phyloP scores from a whole-genome alignment of 768 basidiomycete species.

The Favolaschia claudopus region DNA sequence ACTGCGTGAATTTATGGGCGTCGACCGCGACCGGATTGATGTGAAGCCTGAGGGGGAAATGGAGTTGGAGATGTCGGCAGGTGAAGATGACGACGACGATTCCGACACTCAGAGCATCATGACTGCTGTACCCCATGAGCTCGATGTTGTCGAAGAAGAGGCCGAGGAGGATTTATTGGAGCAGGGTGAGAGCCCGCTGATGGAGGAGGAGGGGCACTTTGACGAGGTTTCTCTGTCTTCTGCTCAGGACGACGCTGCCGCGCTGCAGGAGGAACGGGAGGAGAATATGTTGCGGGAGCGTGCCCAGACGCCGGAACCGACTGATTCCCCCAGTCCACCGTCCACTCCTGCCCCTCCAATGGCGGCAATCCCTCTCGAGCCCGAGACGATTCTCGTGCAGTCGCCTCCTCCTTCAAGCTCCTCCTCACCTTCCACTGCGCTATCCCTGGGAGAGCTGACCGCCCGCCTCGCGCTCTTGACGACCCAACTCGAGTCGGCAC shows the following conservation, averaged over 20 bases:
- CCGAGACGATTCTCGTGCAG: no score
- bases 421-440: background rate
- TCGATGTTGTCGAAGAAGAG: background rate
- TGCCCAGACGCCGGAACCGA: conserved; percentile 26
- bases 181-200: conserved; percentile 1
- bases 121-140: conserved; percentile 72
- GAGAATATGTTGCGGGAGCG: conserved; percentile 20
- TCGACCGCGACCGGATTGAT: conserved; percentile 3
- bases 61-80: background rate
- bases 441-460: conserved; percentile 63
- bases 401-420: conserved; percentile 22
- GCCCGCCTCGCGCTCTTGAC: conserved; percentile 68
- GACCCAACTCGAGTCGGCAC: conserved; percentile 76
- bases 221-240: conserved; percentile 62
- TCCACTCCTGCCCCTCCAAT: conserved; percentile 27
- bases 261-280: conserved; percentile 6
- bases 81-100: conserved; percentile 65
- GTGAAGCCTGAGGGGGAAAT: conserved; percentile 3
- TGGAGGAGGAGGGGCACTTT: conserved; percentile 54
- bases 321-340: conserved; percentile 22
- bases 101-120: conserved; percentile 76
- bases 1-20: conserved; percentile 67
- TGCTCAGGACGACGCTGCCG: conserved; percentile 79
- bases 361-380: conserved; percentile 29
- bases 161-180: conserved; percentile 6